These are phyloP conservation scores for Marsdenia floribunda DNA, from an alignment of 257 asterid genomes.

Conservation along the genomic window DNA sequence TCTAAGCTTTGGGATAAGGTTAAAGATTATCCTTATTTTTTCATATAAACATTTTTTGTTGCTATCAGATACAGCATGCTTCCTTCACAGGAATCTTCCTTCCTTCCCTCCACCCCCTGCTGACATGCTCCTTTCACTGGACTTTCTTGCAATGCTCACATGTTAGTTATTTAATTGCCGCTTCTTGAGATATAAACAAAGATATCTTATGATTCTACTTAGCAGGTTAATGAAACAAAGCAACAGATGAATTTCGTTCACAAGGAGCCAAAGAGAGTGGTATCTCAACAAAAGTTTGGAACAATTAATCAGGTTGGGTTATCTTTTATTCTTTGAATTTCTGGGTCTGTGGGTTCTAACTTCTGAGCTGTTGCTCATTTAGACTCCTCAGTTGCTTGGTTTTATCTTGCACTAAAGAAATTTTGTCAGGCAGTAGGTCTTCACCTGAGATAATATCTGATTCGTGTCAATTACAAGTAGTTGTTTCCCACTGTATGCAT, in stretches of 20 bases:
- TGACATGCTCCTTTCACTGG: no score
- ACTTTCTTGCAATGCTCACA: background rate
- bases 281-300: background rate
- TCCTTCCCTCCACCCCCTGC: no score
- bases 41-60: background rate
- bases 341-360: constrained; percentile 1
- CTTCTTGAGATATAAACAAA: background rate
- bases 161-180: background rate
- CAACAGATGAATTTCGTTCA: constrained; percentile 64
- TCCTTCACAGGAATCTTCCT: background rate
- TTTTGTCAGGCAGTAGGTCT: background rate
- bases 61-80: background rate
- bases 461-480: background rate
- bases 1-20: background rate
- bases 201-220: constrained; percentile 13
- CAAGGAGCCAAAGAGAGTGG: constrained; percentile 72
- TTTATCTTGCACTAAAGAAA: background rate
- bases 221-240: constrained; percentile 57
- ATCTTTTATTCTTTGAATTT: background rate
- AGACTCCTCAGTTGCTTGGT: background rate
- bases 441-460: background rate
- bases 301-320: background rate
- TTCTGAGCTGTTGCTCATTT: background rate
- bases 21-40: background rate
- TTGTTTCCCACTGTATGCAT: background rate